Conservation (phyloP, 495 filamentous ascomycete species). For the Trichoderma erinaceum region DNA sequence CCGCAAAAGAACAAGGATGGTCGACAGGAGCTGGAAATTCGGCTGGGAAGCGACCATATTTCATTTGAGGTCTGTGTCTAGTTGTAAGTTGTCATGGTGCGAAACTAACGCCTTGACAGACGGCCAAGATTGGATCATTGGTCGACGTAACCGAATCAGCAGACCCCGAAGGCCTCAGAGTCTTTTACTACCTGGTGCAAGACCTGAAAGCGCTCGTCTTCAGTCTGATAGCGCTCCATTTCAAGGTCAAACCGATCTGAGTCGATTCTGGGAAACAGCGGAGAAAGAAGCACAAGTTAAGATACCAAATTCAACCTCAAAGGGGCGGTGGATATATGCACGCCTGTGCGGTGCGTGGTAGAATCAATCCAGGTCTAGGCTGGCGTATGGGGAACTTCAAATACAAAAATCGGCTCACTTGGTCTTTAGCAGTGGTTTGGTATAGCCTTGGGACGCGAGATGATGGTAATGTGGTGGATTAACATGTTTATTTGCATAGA, state of each 20-base stretch:
- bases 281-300: neutral
- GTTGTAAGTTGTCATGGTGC: neutral
- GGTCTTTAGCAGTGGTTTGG: neutral
- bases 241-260: conserved; percentile 94
- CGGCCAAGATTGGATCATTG: conserved; percentile 95
- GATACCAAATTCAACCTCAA: conserved; percentile 5
- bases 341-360: neutral
- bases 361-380: neutral
- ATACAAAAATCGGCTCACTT: no score
- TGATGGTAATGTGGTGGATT: neutral
- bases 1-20: conserved; percentile 99
- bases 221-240: conserved; percentile 91
- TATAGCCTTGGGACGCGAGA: neutral
- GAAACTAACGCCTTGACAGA: conserved; percentile 48
- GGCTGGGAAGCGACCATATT: conserved; percentile 91
- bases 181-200: conserved; percentile 99
- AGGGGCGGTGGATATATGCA: neutral
- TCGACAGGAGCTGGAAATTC: conserved; percentile 92
- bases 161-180: conserved; percentile 91
- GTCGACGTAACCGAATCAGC: conserved; percentile 94
- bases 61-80: conserved; percentile 74
- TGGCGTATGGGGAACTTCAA: neutral
- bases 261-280: neutral
- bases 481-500: neutral
- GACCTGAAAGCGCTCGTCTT: conserved; percentile 97